These are phyloP conservation scores for Arabis hirsuta DNA, from an alignment of 345 rosid species.

Conservation along the genomic window DNA sequence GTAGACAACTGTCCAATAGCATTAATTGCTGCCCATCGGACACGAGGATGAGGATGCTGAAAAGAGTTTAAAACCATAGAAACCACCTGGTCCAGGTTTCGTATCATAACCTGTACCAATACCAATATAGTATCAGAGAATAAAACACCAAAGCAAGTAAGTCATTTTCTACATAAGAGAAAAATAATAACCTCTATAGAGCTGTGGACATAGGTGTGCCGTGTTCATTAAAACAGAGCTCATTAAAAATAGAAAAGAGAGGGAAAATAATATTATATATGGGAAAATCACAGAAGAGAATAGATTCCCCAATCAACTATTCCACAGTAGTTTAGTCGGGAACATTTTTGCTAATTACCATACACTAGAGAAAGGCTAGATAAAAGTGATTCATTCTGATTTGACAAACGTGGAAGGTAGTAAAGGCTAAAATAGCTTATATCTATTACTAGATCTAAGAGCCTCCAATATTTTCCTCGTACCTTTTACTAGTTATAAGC, in stretches of 20 bases:
- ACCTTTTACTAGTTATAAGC: not conserved
- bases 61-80: slow-evolving; percentile 70
- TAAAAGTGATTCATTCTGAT: not conserved
- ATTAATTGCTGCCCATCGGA: slow-evolving; percentile 80
- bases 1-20: slow-evolving; percentile 77
- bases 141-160: not conserved
- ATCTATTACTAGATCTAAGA: slow-evolving; percentile 6
- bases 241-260: not conserved
- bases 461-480: slow-evolving; percentile 3
- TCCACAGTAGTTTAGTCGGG: not conserved
- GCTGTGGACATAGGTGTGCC: no score
- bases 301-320: not conserved
- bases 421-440: not conserved
- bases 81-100: slow-evolving; percentile 64
- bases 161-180: not conserved
- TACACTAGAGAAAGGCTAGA: slow-evolving; percentile 1
- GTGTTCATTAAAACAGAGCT: no score
- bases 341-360: slow-evolving; percentile 2
- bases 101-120: slow-evolving; percentile 59
- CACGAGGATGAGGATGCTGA: slow-evolving; percentile 71
- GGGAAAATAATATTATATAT: not conserved
- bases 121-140: slow-evolving; percentile 10
- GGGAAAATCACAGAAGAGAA: not conserved
- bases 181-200: not conserved
- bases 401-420: not conserved